Conservation (phyloP, 768 basidiomycete species). For the Boletus reticuloceps region DNA sequence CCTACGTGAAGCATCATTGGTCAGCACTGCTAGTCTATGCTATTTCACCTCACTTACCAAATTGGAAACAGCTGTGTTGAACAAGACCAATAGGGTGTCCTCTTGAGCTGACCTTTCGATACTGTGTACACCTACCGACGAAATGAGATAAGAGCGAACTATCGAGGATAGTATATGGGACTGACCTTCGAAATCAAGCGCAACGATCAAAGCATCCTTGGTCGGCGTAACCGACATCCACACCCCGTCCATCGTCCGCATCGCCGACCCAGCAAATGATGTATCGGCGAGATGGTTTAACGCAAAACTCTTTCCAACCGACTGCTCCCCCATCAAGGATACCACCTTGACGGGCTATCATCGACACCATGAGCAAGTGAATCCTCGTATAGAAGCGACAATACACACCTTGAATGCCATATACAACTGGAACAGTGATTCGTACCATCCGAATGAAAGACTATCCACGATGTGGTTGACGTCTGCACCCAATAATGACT, state of each 20-base stretch:
- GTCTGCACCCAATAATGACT: conserved; percentile 54
- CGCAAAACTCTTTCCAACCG: conserved; percentile 59
- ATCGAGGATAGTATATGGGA: not conserved
- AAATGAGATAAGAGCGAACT: not conserved
- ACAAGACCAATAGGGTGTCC: conserved; percentile 59
- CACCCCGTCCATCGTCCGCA: conserved; percentile 66
- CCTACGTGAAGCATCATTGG: conserved; percentile 34
- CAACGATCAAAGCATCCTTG: conserved; percentile 49
- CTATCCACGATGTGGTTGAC: conserved; percentile 54
- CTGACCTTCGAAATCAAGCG: conserved; percentile 62
- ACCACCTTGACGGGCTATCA: conserved; percentile 59
- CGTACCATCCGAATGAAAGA: conserved; percentile 63
- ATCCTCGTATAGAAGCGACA: accelerated
- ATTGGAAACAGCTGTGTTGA: conserved; percentile 66
- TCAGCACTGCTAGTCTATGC: too few species aligned
- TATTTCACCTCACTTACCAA: conserved; percentile 35
- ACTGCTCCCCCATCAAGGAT: conserved; percentile 69
- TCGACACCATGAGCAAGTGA: not conserved
- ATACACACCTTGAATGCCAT: conserved; percentile 49
- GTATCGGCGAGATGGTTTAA: conserved; percentile 62
- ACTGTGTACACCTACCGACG: conserved; percentile 49
- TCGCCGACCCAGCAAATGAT: conserved; percentile 63
- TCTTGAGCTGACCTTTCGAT: conserved; percentile 64
- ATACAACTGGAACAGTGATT: conserved; percentile 61
- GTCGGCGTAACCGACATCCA: conserved; percentile 70